Evolutionary conservation across 2,329 filamentous ascomycete species (phyloP), one percentile per base, ranked within the genome.

Genomic region (Paraphaeosphaeria minitans): DNA sequence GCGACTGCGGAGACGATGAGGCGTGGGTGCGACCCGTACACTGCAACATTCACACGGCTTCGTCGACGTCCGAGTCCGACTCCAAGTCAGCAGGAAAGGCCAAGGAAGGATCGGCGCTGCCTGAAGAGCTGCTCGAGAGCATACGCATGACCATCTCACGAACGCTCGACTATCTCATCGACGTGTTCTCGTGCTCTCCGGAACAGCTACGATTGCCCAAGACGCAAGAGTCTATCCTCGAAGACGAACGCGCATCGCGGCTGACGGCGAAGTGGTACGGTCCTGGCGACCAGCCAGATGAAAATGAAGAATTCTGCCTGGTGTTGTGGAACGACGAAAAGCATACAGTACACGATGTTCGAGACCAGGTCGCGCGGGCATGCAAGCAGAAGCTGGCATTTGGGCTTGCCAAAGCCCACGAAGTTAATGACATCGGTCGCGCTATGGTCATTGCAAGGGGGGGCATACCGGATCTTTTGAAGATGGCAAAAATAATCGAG

Each of bases 311-410:
- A 68, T 99, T 90, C 75, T 90, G 91, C 5, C 80, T 99, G 46
- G 82, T 97, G 16, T 81, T 99, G 5, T 99, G 95, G 95, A 99
- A 99, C 68, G 95, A 99, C 65, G 95, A 99, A 79, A 99, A 99
- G 77, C 95, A 99, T 75, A 99, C 95, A 0, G 89, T 98, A 45
- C 86, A 88, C 48, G 95, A 99, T 74, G 94, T 99, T 6, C 85
- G 89, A 66, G 88, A 96, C 57, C 94, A 98, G 75, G 92, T 99
- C 22, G 90, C 92, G 3, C 86, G 94, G 64, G 95, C 95, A 51
- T 99, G 95, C 80, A 87, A 85, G 60, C 89, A 91, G 65, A 85
- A 87, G 7, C 81, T 84, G 60, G 82, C 81, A 5, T 90, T 92
- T 61, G 94, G 92, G 3, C 79, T 88, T 21, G 79, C 85, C 47